Evolutionary conservation across 352 stramenopile species (phyloP).

Genomic region (Pythium rishiriense): DNA sequence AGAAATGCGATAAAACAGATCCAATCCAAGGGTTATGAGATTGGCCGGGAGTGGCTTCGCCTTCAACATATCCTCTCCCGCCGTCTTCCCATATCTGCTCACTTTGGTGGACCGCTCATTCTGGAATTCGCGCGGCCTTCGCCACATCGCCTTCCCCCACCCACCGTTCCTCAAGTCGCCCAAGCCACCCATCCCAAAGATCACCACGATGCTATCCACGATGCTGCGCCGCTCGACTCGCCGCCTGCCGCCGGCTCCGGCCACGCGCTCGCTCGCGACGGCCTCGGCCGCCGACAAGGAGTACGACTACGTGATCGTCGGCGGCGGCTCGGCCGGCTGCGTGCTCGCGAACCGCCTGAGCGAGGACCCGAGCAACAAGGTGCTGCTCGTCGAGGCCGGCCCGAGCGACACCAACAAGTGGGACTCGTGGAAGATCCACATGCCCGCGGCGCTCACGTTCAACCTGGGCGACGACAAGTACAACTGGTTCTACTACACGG

Average conservation of each 20-base stretch:
- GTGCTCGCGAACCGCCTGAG: constrained; percentile 90
- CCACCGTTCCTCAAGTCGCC: background rate
- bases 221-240: constrained; percentile 4
- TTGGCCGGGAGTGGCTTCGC: background rate
- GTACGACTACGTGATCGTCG: constrained; percentile 94
- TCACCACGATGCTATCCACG: constrained; percentile 4
- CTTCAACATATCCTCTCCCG: constrained; percentile 10
- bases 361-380: constrained; percentile 75
- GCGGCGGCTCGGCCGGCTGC: constrained; percentile 88
- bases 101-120: background rate
- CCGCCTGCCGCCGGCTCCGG: background rate
- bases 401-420: constrained; percentile 76
- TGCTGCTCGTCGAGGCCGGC: constrained; percentile 91
- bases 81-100: background rate
- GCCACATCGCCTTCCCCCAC: background rate
- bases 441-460: constrained; percentile 86
- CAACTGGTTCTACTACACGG: constrained; percentile 88
- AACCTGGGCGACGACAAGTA: constrained; percentile 84
- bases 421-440: constrained; percentile 92
- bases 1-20: constrained; percentile 17
- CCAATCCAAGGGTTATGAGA: background rate
- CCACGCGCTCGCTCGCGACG: background rate
- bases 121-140: background rate
- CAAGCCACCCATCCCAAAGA: background rate
- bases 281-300: constrained; percentile 25